Percentiles rank a stretch among this genome's conserved stretches.
These are phyloP conservation scores for Cronartium quercuum DNA, from an alignment of 1,284 basidiomycete species.

Conservation along the genomic window DNA sequence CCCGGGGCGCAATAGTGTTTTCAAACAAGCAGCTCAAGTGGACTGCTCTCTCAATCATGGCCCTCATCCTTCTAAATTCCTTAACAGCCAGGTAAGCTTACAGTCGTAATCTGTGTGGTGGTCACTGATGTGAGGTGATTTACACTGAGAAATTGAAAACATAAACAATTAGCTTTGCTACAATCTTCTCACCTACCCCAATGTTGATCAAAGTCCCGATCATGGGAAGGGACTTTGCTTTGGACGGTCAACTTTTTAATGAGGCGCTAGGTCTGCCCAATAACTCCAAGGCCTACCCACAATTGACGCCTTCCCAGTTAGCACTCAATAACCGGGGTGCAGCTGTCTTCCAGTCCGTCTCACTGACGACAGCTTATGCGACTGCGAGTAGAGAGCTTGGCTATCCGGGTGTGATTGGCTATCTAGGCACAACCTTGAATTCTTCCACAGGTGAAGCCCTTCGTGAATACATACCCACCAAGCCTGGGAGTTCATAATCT, in stretches of 20 bases:
- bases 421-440: constrained; percentile 17
- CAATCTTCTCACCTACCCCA: constrained; percentile 9
- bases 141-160: too few relatives aligned
- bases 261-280: background rate
- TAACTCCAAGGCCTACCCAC: background rate
- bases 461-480: too few relatives aligned
- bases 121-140: background rate
- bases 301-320: background rate
- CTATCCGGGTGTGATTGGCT: background rate
- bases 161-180: background rate
- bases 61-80: constrained; percentile 4
- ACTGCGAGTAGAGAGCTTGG: constrained; percentile 7
- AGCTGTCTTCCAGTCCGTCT: background rate
- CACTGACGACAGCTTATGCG: constrained; percentile 2
- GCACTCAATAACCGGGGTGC: background rate
- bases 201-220: constrained; percentile 6
- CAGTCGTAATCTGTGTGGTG: background rate
- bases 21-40: constrained; percentile 8
- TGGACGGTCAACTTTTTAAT: background rate
- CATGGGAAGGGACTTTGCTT: constrained; percentile 3
- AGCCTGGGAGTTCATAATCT: too few relatives aligned
- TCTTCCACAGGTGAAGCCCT: background rate
- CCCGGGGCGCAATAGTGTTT: constrained; percentile 9
- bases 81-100: constrained; percentile 16
- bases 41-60: constrained; percentile 13